These are phyloP conservation scores for Quercus tomentella DNA, from an alignment of 331 rosid species.

Conservation along the genomic window DNA sequence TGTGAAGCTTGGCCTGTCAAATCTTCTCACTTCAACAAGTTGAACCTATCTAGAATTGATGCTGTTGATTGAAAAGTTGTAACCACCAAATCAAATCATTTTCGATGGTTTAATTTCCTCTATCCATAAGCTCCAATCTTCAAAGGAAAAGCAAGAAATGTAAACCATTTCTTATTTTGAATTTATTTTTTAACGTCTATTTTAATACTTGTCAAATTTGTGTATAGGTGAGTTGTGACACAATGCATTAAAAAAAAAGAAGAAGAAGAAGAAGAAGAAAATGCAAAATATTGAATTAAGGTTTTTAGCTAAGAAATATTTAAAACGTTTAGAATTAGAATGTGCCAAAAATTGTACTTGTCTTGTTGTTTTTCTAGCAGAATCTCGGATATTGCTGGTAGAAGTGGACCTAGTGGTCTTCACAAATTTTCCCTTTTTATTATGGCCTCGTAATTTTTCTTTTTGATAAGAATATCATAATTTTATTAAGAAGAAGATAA, in stretches of 20 bases:
- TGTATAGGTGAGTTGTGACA: background rate
- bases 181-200: background rate
- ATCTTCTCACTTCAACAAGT: background rate
- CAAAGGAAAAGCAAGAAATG: conserved; percentile 2
- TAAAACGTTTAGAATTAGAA: too few relatives aligned
- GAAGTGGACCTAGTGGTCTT: too few relatives aligned
- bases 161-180: background rate
- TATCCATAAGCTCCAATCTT: background rate
- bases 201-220: background rate
- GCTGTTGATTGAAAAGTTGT: background rate
- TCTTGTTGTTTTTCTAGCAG: too few relatives aligned
- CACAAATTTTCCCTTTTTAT: too few relatives aligned
- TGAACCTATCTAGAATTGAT: background rate
- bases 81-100: background rate
- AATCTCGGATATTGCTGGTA: too few relatives aligned
- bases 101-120: background rate
- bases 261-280: background rate
- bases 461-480: too few relatives aligned
- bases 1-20: background rate
- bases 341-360: too few relatives aligned
- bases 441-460: too few relatives aligned
- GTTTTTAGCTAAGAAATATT: too few relatives aligned
- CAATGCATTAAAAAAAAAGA: background rate
- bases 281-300: too few relatives aligned
- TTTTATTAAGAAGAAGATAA: too few relatives aligned